These are phyloP conservation scores for Heritiera fomes DNA, from an alignment of 345 rosid species.

Conservation along the genomic window DNA sequence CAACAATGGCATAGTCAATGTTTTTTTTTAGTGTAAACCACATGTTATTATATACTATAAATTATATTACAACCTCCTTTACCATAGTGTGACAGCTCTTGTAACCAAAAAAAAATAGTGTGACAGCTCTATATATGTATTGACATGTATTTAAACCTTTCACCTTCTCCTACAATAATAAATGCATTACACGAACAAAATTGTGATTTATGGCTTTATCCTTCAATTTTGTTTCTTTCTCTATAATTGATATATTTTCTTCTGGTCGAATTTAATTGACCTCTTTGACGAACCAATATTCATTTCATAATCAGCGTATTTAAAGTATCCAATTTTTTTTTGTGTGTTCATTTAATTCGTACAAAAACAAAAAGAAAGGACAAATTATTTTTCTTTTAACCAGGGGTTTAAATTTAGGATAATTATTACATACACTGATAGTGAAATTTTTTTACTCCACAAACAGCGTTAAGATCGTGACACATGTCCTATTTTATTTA, in stretches of 20 bases:
- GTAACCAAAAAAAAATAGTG: background rate
- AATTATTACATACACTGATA: too few species aligned
- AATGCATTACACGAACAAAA: conserved; percentile 35
- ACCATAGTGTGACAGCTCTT: conserved; percentile 16
- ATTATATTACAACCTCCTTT: conserved; percentile 19
- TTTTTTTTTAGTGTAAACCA: too few species aligned
- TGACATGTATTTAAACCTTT: background rate
- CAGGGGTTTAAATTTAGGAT: background rate
- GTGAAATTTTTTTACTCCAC: too few species aligned
- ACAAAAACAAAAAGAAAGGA: background rate
- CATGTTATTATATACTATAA: background rate
- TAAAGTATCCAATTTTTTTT: too few species aligned
- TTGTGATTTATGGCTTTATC: conserved; percentile 20
- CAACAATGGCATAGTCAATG: background rate
- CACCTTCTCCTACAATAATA: conserved; percentile 27
- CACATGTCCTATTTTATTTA: too few species aligned
- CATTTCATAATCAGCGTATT: background rate
- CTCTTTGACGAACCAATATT: background rate
- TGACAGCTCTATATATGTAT: conserved; percentile 10
- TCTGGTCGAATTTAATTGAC: background rate
- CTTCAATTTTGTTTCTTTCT: conserved; percentile 16
- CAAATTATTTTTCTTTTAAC: background rate
- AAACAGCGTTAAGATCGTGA: too few species aligned
- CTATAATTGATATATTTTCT: conserved; percentile 9
- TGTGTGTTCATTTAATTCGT: background rate